These are phyloP conservation scores for Penicillium sp. DNA, from an alignment of 2,329 filamentous ascomycete species.

Conservation along the genomic window DNA sequence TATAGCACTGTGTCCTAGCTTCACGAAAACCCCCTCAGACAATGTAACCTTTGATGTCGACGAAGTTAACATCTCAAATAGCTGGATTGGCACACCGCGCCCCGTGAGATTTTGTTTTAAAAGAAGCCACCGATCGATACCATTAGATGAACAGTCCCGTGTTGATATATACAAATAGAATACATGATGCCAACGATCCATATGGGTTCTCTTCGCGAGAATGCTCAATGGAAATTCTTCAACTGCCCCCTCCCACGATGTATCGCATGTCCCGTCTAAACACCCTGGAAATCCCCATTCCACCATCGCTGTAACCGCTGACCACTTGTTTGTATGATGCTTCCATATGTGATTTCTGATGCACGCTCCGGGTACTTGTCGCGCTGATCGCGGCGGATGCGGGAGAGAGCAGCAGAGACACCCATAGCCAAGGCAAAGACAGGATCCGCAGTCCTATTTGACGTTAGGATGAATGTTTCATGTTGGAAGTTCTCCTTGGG, in stretches of 20 bases:
- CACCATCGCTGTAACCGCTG: slow-evolving; percentile 41
- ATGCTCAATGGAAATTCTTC: not conserved
- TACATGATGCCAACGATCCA: not conserved
- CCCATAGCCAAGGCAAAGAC: slow-evolving; percentile 55
- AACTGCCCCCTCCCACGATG: not conserved
- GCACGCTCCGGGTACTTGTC: slow-evolving; percentile 46
- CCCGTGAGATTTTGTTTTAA: not conserved
- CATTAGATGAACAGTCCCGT: too few relatives aligned
- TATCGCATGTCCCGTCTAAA: slow-evolving; percentile 18
- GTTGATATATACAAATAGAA: not conserved
- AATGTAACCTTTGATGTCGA: too few relatives aligned
- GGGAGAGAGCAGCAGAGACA: slow-evolving; percentile 50
- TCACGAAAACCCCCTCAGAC: too few relatives aligned
- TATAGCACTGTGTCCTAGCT: too few relatives aligned
- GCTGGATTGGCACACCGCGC: not conserved
- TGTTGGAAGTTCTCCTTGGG: not conserved
- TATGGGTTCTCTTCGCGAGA: not conserved
- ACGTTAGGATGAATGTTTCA: not conserved
- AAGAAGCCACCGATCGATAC: too few relatives aligned
- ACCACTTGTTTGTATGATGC: slow-evolving; percentile 31
- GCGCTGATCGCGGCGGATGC: slow-evolving; percentile 56
- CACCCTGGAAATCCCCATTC: slow-evolving; percentile 38
- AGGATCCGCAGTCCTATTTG: slow-evolving; percentile 51
- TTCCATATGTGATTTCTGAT: slow-evolving; percentile 33
- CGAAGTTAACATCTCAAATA: too few relatives aligned